Evolutionary conservation across 768 basidiomycete genomes (phyloP), one percentile per base, ranked within the genome.

Genomic region (Psilocybe subaeruginosa): DNA sequence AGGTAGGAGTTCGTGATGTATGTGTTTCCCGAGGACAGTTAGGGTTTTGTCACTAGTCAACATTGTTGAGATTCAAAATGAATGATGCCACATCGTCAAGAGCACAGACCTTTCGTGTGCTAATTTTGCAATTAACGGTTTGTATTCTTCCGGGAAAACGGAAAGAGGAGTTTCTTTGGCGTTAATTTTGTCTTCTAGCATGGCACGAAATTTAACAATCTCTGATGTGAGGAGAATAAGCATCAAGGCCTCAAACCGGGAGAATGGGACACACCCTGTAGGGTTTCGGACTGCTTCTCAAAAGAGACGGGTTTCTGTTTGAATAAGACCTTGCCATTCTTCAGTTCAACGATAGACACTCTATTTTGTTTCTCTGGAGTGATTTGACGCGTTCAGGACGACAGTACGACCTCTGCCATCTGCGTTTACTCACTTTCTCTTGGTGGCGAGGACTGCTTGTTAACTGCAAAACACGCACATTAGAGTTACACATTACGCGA

Each of bases 231-330:
- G 9, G 3, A 3, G 9, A 17, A 46, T 52, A 30, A 59, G 37
- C 31, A 29, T 56, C 41, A 35, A 46, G 12, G 17, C 41, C 37
- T 17, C 45, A 14, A n/a, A 31, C 14, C 51, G 12, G 41, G n/a
- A 11, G n/a, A 23, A 52, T 59, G 55, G 35, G 37, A 70, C 81
- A 51, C 60, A 90, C 93, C 92, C 82, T 90, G 89, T 68, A 94
- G 81, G 14, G 92, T 92, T 70, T 93, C 91, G 5, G 89, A 90
- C 66, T 86, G 80, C 72, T 92, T 92, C 75, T 93, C 90, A 52
- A 91, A 84, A 0, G 89, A 85, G 35, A 88, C 68, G 14, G 82
- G 75, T 73, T 91, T 93, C 78, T 94, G 92, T 73, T 83, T 90
- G 69, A 93, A 87, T 9, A 85, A 64, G 3, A 90, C 82, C 71